Evolutionary conservation across 768 basidiomycete species (phyloP).

Genomic region (Psilocybe sp.): DNA sequence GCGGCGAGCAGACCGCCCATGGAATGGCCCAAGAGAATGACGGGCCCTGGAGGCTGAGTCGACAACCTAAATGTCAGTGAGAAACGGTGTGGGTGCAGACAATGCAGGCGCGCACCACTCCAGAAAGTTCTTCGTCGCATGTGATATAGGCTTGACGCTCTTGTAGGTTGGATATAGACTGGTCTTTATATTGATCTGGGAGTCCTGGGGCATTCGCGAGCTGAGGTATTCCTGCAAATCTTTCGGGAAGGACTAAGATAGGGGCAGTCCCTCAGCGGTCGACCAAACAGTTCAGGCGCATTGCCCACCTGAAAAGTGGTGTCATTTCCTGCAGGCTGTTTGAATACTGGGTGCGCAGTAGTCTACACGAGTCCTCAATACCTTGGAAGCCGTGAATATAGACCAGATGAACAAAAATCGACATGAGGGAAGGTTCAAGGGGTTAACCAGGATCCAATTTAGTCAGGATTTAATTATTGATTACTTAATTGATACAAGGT

Average conservation of each 20-base stretch:
- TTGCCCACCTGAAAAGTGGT: conserved; percentile 51
- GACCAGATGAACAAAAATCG: conserved; percentile 44
- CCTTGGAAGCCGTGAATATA: conserved; percentile 62
- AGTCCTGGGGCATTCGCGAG: conserved; percentile 28
- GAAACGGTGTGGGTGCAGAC: neutral
- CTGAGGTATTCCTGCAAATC: conserved; percentile 47
- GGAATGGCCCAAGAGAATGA: conserved; percentile 55
- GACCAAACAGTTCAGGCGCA: neutral
- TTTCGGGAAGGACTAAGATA: conserved; percentile 49
- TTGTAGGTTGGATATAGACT: conserved; percentile 62
- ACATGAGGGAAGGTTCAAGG: conserved; percentile 12
- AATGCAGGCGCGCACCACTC: conserved; percentile 39
- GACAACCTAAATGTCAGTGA: conserved; percentile 36
- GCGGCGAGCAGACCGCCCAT: conserved; percentile 62
- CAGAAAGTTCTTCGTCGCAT: conserved; percentile 50
- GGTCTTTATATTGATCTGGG: conserved; percentile 37
- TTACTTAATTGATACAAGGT: no score
- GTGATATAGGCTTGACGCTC: conserved; percentile 49
- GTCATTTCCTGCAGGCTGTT: conserved; percentile 41
- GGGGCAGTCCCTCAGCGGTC: neutral
- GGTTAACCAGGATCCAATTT: no score
- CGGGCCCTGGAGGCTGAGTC: conserved; percentile 52
- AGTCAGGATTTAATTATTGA: no score
- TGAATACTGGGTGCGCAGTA: neutral
- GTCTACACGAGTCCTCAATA: conserved; percentile 27